Base-by-base conservation (phyloP, 441 rosid genomes). In the Gossypium gossypioides region DNA sequence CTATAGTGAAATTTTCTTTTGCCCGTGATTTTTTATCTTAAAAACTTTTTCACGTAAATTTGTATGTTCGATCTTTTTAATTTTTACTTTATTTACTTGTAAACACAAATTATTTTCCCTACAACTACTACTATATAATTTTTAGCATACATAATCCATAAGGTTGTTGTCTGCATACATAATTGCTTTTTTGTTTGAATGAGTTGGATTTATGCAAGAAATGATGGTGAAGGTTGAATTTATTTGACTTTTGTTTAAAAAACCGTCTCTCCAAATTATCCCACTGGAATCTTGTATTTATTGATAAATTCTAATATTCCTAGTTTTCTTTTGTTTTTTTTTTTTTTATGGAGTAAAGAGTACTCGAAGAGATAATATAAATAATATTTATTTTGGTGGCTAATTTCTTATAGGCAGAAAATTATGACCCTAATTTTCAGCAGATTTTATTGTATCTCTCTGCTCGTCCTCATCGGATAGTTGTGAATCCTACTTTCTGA, bases 201-300 rank as follows among this genome's bases (percentile, higher is more conserved):
- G 7, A 24, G 3, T 60, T 60, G 65, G 66, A 61, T 32, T 61
- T 32, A 32, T 16, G 66, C 24, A 6, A 61, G 46, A 29, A 32
- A 34, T 61, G 44, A 5, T 27, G 13, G 3, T 8, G 27, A 55
- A 10, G n/a, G n/a, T 3, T 22, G 16, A 24, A 24, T 24, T 57
- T 57, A 24, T 25, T 3, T 5, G 66, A 29, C 66, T 60, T 29
- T 60, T 22, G 18, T 50, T 29, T 55, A 18, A 71, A 18, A 76
- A 74, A 24, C 69, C 19, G 2, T 76, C 78, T 74, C 80, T 56
- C 42, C 61, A 65, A 55, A 69, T 73, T 56, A 46, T 75, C 74
- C 74, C 18, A 68, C 76, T 77, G 9, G 3, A 62, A 62, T 60
- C 24, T 80, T 80, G 78, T 74, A 54, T 50, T 27, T 32, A 73